Evolutionary conservation across 2,329 filamentous ascomycete genomes (phyloP).

Genomic region (Fusarium drepaniforme): DNA sequence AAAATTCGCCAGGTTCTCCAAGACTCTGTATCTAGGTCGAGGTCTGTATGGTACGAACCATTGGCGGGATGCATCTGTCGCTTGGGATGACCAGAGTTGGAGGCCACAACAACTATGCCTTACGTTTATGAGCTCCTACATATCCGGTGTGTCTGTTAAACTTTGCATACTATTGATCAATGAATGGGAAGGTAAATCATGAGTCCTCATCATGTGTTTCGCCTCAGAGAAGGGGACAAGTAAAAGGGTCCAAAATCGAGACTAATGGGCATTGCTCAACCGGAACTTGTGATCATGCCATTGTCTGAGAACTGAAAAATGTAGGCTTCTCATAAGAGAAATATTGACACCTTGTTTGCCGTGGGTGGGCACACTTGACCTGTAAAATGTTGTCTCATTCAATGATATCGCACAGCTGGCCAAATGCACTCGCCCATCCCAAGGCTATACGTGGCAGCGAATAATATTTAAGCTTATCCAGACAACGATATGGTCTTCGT

Average conservation of each 20-base stretch:
- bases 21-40: too few relatives aligned
- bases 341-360: neutral
- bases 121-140: too few relatives aligned
- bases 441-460: neutral
- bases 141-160: too few relatives aligned
- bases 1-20: too few relatives aligned
- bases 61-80: too few relatives aligned
- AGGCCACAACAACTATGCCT: too few relatives aligned
- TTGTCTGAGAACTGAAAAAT: constrained; percentile 33
- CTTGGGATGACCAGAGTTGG: too few relatives aligned
- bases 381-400: neutral
- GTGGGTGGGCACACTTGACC: neutral
- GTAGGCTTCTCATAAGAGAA: neutral
- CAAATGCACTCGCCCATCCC: neutral
- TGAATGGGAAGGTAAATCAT: neutral
- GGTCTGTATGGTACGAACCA: too few relatives aligned
- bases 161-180: neutral
- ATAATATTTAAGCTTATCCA: neutral
- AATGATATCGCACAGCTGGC: neutral
- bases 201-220: neutral
- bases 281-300: constrained; percentile 21
- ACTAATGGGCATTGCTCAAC: neutral
- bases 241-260: constrained; percentile 2
- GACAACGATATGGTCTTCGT: constrained; percentile 9
- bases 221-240: constrained; percentile 19